Percentiles rank a stretch among this genome's conserved stretches.
Evolutionary conservation across 805 yeast genomes (phyloP).

Genomic region (Cyberlindnera samutprakarnensis): DNA sequence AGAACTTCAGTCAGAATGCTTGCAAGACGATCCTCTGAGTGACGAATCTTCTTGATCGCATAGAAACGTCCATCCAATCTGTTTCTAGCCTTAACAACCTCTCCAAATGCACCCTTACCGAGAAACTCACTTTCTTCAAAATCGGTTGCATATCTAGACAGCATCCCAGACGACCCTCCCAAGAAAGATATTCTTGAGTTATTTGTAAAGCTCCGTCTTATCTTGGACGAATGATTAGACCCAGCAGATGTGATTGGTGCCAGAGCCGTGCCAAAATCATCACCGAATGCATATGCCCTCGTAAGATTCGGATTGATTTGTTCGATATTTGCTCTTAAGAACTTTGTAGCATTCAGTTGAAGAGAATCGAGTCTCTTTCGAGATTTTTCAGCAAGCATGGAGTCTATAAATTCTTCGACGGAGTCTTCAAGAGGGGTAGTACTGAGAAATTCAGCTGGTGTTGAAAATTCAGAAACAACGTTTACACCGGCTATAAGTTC

Average conservation of each 20-base stretch:
- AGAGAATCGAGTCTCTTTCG: slow-evolving; percentile 75
- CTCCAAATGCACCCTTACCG: slow-evolving; percentile 97
- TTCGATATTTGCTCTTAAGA: slow-evolving; percentile 66
- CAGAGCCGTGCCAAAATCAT: slow-evolving; percentile 13
- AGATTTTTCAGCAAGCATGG: slow-evolving; percentile 57
- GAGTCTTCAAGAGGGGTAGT: slow-evolving; percentile 42
- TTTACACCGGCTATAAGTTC: slow-evolving; percentile 58
- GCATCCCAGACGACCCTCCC: slow-evolving; percentile 20
- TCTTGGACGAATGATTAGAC: slow-evolving; percentile 12
- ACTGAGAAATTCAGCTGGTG: slow-evolving; percentile 58
- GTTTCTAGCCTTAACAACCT: slow-evolving; percentile 94
- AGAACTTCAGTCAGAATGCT: slow-evolving; percentile 85
- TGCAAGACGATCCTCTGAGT: slow-evolving; percentile 70
- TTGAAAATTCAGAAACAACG: slow-evolving; percentile 42
- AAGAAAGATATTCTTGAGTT: slow-evolving; percentile 29
- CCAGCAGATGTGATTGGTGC: slow-evolving; percentile 23
- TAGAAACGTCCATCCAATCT: slow-evolving; percentile 90
- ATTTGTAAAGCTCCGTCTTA: slow-evolving; percentile 34
- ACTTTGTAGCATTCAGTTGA: slow-evolving; percentile 77
- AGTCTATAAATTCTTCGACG: slow-evolving; percentile 56
- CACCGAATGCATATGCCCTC: slow-evolving; percentile 9
- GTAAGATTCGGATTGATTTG: slow-evolving; percentile 23
- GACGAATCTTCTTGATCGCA: slow-evolving; percentile 88
- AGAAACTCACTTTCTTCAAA: slow-evolving; percentile 89
- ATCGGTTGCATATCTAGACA: slow-evolving; percentile 80